A percentile compares a stretch with the other conserved stretches of the same genome.
Evolutionary conservation across 306 rosid species (phyloP).

Genomic region (Begonia fuchsioides): DNA sequence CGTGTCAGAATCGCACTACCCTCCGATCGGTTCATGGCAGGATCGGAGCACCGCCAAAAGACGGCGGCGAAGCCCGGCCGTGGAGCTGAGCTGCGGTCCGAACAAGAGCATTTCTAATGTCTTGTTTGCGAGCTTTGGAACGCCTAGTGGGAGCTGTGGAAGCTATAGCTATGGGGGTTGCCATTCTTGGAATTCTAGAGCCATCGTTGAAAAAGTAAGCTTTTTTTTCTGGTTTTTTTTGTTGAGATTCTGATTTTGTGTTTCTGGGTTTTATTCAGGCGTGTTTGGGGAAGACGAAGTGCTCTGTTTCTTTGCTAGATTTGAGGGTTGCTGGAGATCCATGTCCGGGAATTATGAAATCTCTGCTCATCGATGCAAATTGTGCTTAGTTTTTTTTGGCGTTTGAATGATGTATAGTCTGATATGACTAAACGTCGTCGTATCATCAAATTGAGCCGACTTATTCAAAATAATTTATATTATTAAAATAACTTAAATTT

Average conservation of each 20-base stretch:
- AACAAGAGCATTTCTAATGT: constrained; percentile 20
- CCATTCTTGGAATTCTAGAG: constrained; percentile 20
- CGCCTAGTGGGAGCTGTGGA: constrained; percentile 26
- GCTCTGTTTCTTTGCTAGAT: constrained; percentile 19
- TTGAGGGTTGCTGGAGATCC: constrained; percentile 26
- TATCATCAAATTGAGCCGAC: too few relatives aligned
- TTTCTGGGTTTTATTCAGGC: constrained; percentile 16
- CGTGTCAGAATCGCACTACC: constrained; percentile 27
- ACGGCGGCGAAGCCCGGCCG: constrained; percentile 2
- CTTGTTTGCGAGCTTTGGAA: constrained; percentile 38
- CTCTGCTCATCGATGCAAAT: constrained; percentile 30
- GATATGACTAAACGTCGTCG: too few relatives aligned
- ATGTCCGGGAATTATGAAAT: constrained; percentile 21
- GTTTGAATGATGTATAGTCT: too few relatives aligned
- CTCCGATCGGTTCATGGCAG: constrained; percentile 19
- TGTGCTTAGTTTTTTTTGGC: constrained; percentile 13
- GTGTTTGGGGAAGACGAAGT: constrained; percentile 27
- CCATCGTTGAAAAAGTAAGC: constrained; percentile 20
- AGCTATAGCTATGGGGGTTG: constrained; percentile 19
- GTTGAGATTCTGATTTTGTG: too few relatives aligned
- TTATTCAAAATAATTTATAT: too few relatives aligned
- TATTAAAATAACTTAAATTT: too few relatives aligned
- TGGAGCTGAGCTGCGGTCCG: constrained; percentile 20
- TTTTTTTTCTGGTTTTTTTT: not conserved
- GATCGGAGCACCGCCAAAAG: constrained; percentile 1